Conservation (phyloP, 2,329 filamentous ascomycete genomes). For the Arthrocladium fulminans region DNA sequence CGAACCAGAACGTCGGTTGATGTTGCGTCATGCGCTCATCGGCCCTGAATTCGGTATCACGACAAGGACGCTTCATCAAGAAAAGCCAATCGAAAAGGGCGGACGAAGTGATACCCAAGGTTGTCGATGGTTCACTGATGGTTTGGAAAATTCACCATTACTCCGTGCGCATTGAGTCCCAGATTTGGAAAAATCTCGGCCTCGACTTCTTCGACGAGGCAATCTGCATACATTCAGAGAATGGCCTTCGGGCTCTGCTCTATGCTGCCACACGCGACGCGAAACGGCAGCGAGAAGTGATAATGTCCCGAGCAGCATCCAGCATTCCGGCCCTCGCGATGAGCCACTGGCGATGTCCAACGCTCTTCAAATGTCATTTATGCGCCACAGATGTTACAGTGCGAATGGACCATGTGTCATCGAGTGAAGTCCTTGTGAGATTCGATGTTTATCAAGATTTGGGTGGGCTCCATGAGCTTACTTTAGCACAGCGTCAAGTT, state of each 20-base stretch:
- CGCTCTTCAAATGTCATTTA: constrained; percentile 1
- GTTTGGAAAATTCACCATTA: neutral
- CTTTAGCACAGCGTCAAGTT: neutral
- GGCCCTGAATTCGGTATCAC: neutral
- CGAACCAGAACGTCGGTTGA: constrained; percentile 5
- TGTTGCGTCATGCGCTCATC: neutral
- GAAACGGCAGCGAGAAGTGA: neutral
- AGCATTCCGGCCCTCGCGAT: neutral
- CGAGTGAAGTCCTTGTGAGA: neutral
- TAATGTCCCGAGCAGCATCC: neutral
- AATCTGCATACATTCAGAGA: constrained; percentile 1
- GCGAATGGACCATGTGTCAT: neutral
- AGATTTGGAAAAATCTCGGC: neutral
- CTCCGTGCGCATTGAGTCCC: neutral
- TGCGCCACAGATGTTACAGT: neutral
- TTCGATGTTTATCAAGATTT: constrained; percentile 3
- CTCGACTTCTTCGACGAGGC: neutral
- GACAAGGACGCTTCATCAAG: neutral
- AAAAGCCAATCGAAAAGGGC: neutral
- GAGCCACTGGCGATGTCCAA: neutral
- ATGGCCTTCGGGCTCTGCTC: neutral
- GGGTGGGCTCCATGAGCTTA: neutral
- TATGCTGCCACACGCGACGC: neutral
- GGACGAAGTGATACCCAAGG: neutral
- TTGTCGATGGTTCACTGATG: constrained; percentile 2